A percentile compares a stretch with the other conserved stretches of the same genome.
Conservation (phyloP, 2,329 filamentous ascomycete species). For the Neonectria faginata region DNA sequence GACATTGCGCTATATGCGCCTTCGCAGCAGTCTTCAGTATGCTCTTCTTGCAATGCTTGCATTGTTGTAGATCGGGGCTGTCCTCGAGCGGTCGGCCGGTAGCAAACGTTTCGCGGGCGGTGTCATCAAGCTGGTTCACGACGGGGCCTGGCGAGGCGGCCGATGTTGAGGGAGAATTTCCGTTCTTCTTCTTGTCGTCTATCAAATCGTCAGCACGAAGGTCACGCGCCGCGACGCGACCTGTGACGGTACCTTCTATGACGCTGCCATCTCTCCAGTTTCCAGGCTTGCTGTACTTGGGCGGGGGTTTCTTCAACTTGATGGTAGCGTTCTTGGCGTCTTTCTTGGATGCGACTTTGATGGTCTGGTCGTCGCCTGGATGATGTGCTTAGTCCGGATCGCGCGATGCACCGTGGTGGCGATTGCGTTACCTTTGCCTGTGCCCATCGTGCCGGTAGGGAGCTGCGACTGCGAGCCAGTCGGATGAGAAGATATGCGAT, state of each 20-base stretch:
- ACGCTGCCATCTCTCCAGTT: constrained; percentile 78
- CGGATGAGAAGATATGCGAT: neutral
- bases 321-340: constrained; percentile 63
- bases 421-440: constrained; percentile 48
- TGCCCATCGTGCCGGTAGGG: constrained; percentile 34
- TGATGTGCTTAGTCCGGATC: constrained; percentile 33
- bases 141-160: constrained; percentile 65
- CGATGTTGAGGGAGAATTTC: constrained; percentile 55
- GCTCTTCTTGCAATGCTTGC: constrained; percentile 95
- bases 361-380: constrained; percentile 68
- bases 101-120: constrained; percentile 80
- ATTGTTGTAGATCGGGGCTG: constrained; percentile 80
- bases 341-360: constrained; percentile 72
- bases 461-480: neutral
- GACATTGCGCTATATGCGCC: constrained; percentile 84
- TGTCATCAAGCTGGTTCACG: constrained; percentile 78
- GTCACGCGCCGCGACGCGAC: constrained; percentile 21
- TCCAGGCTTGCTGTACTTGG: constrained; percentile 74
- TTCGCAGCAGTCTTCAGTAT: constrained; percentile 80
- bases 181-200: constrained; percentile 68
- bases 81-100: constrained; percentile 87
- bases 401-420: constrained; percentile 18
- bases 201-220: constrained; percentile 18
- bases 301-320: constrained; percentile 72
- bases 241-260: constrained; percentile 65